Evolutionary conservation across 805 yeast species (phyloP).

Genomic region (Candida maesae): DNA sequence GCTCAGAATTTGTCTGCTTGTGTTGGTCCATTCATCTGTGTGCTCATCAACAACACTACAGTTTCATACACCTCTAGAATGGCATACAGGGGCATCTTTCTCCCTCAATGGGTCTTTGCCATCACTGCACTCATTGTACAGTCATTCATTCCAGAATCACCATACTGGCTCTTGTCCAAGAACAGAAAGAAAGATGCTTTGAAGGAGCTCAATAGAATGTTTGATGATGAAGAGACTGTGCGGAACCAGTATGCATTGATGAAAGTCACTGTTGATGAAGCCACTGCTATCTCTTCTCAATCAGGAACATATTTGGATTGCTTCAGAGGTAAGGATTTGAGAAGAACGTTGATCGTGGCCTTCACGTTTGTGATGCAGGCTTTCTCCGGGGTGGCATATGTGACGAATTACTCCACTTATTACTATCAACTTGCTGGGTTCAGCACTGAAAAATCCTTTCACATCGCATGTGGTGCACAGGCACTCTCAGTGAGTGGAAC

Average conservation of each 20-base stretch:
- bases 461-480: slow-evolving; percentile 31
- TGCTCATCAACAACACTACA: slow-evolving; percentile 27
- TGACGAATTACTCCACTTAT: slow-evolving; percentile 43
- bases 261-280: slow-evolving; percentile 28
- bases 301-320: slow-evolving; percentile 35
- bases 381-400: slow-evolving; percentile 41
- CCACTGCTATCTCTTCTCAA: slow-evolving; percentile 24
- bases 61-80: slow-evolving; percentile 20
- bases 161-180: slow-evolving; percentile 38
- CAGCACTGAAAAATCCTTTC: slow-evolving; percentile 36
- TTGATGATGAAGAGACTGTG: slow-evolving; percentile 16
- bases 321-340: slow-evolving; percentile 38
- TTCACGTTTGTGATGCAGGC: slow-evolving; percentile 38
- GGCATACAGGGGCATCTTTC: slow-evolving; percentile 36
- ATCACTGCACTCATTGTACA: slow-evolving; percentile 28
- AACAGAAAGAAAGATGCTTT: slow-evolving; percentile 34
- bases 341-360: slow-evolving; percentile 37
- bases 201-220: slow-evolving; percentile 26
- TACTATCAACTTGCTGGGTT: slow-evolving; percentile 45
- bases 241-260: slow-evolving; percentile 31
- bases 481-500: slow-evolving; percentile 30
- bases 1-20: slow-evolving; percentile 37
- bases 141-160: slow-evolving; percentile 41
- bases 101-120: slow-evolving; percentile 22
- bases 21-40: slow-evolving; percentile 37